Evolutionary conservation across 805 yeast species (phyloP).

Genomic region (Kregervanrija fluxuum): DNA sequence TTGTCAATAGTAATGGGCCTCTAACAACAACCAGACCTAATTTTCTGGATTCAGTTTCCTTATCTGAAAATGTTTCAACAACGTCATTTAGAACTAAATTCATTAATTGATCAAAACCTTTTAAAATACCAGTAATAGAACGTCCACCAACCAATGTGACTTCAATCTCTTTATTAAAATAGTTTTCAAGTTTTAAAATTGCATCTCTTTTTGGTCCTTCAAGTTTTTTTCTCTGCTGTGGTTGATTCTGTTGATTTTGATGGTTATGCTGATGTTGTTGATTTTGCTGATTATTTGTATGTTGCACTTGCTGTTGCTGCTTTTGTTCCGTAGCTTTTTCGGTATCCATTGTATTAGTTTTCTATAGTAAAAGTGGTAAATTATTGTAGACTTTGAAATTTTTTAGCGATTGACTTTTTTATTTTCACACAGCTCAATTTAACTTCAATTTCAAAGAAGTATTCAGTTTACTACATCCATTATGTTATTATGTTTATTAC

Average conservation of each 20-base stretch:
- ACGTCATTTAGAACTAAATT: slow-evolving; percentile 69
- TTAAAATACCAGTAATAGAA: slow-evolving; percentile 63
- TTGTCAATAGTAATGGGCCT: slow-evolving; percentile 70
- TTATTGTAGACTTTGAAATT: too few relatives aligned
- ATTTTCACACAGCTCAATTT: too few relatives aligned
- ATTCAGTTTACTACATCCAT: too few relatives aligned
- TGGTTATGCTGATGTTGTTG: slow-evolving; percentile 7
- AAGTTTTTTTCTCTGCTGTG: slow-evolving; percentile 20
- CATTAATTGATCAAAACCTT: slow-evolving; percentile 80
- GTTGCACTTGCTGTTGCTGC: slow-evolving; percentile 6
- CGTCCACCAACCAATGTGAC: slow-evolving; percentile 86
- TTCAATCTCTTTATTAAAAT: slow-evolving; percentile 62
- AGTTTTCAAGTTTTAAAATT: slow-evolving; percentile 70
- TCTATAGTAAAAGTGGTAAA: neutral
- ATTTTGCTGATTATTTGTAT: neutral
- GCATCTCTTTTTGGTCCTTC: slow-evolving; percentile 90
- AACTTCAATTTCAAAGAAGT: too few relatives aligned
- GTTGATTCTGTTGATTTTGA: slow-evolving; percentile 1
- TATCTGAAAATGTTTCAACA: slow-evolving; percentile 54
- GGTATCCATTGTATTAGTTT: neutral
- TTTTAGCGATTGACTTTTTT: too few relatives aligned
- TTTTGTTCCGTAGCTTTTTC: neutral
- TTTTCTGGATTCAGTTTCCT: slow-evolving; percentile 48
- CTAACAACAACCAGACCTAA: slow-evolving; percentile 79
- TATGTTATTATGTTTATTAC: too few relatives aligned